phyloP scores from a whole-genome alignment of 2,329 filamentous ascomycete genomes.

The Parastagonospora avenae region DNA sequence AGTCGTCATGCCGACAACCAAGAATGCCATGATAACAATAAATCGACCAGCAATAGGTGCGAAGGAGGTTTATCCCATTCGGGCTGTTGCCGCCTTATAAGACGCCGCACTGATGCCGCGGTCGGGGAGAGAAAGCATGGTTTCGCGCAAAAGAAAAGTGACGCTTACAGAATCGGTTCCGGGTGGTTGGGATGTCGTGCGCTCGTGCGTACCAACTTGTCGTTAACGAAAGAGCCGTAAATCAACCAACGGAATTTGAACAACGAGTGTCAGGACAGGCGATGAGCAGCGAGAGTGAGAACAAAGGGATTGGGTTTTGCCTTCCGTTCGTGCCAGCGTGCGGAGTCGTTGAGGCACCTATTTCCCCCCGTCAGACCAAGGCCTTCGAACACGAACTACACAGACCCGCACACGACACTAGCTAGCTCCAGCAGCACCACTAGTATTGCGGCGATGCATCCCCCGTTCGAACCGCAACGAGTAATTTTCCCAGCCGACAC shows the following conservation, averaged over 20 bases:
- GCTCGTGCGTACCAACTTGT: neutral
- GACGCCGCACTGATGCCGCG: neutral
- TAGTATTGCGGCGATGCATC: neutral
- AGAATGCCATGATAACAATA: neutral
- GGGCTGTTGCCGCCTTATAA: conserved; percentile 8
- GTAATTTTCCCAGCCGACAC: neutral
- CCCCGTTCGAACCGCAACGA: neutral
- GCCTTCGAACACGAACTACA: too few relatives aligned
- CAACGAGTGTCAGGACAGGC: too few relatives aligned
- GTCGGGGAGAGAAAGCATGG: conserved; percentile 5
- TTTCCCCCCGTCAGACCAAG: too few relatives aligned
- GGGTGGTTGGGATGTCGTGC: conserved; percentile 6
- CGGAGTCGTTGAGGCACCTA: too few relatives aligned
- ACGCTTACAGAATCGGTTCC: conserved; percentile 17
- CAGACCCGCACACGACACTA: neutral
- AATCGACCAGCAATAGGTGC: conserved; percentile 4
- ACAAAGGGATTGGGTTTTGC: too few relatives aligned
- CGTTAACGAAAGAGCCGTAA: too few relatives aligned
- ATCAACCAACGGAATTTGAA: too few relatives aligned
- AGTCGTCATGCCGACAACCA: conserved; percentile 7
- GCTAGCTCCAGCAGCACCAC: neutral
- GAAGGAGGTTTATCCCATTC: conserved; percentile 11
- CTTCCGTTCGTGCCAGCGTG: too few relatives aligned
- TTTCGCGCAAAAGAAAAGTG: conserved; percentile 3
- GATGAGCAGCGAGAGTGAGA: too few relatives aligned